Base-by-base conservation (phyloP, 2,329 filamentous ascomycete species). In the Exophiala dermatitidis region DNA sequence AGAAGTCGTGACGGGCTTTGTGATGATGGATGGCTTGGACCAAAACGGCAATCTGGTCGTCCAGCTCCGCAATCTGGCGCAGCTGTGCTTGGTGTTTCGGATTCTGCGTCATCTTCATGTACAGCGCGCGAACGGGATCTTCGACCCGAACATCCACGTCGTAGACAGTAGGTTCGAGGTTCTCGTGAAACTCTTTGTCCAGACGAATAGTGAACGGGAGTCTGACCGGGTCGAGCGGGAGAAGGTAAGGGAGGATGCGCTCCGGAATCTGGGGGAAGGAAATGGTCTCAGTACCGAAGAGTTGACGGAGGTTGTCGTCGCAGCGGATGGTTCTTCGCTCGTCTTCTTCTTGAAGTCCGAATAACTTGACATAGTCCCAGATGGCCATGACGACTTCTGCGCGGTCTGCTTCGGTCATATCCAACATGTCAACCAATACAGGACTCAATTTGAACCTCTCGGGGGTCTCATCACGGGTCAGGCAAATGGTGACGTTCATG, bases 151-250 rank as follows among this genome's bases (percentile, higher is more conserved):
- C 87, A 63, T 84, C 84, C 45, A 98, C 78, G 69, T 97, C 91
- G 73, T 96, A 96, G 63, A 97, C 77, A 4, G 90, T 96, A 1
- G 88, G 84, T 48, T 81, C 76, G 3, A 88, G 85, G 61, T 82
- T 83, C 53, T 67, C 31, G 32, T 91, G 85, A 65, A 90, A 91
- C 5, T 84, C 82, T 64, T 88, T 79, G 68, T 98, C 93, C 38
- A 96, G 86, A 54, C 91, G 88, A 67, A 98, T 93, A 5, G 90
- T 98, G 74, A 96, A 98, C 26, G 83, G 79, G 33, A 98, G 80
- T 64, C 86, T 84, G 65, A 96, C 80, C 0, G 93, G 90, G 4
- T 88, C 83, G 1, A 96, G 79, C 2, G 88, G 82, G 31, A 78
- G 82, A 52, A 96, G 81, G 69, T 97, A 90, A 6, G 80, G 78